phyloP scores from a whole-genome alignment of 495 filamentous ascomycete species.

The Penicillium paxilli region DNA sequence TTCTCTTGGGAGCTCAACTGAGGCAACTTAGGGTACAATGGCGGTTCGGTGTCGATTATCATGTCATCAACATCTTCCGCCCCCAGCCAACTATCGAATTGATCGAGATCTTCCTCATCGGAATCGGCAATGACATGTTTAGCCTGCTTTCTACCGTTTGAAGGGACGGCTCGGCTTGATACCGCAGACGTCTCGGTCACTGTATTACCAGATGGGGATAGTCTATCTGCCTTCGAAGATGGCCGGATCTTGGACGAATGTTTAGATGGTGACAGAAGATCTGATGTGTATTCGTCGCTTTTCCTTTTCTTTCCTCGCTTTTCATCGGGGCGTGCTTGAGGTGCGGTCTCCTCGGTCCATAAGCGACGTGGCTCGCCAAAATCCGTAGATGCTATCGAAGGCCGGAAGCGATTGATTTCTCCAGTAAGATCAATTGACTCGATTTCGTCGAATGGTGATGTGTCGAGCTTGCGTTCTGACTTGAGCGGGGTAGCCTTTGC shows the following conservation, averaged over 20 bases:
- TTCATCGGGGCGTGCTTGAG: conserved; percentile 39
- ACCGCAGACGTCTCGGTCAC: neutral
- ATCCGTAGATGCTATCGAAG: conserved; percentile 42
- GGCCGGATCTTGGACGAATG: conserved; percentile 24
- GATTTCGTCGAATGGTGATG: conserved; percentile 35
- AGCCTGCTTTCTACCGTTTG: conserved; percentile 2
- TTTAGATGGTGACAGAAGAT: conserved; percentile 38
- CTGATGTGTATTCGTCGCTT: conserved; percentile 64
- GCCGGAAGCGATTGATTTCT: conserved; percentile 41
- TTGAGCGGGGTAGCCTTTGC: conserved; percentile 23
- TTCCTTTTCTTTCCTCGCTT: conserved; percentile 70
- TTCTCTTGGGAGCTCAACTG: conserved; percentile 15
- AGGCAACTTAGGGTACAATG: conserved; percentile 34
- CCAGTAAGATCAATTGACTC: conserved; percentile 74
- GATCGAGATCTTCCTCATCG: conserved; percentile 43
- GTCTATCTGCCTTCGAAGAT: conserved; percentile 10
- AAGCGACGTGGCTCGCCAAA: conserved; percentile 55
- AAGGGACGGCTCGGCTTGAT: neutral
- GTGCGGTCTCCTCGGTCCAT: conserved; percentile 61
- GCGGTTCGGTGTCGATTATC: conserved; percentile 19
- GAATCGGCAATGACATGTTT: conserved; percentile 42
- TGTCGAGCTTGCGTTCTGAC: conserved; percentile 19
- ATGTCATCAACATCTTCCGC: conserved; percentile 30
- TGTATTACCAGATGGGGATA: neutral
- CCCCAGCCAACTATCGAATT: conserved; percentile 21